These are phyloP conservation scores for Aspergillus steynii DNA, from an alignment of 495 filamentous ascomycete species.

Conservation along the genomic window DNA sequence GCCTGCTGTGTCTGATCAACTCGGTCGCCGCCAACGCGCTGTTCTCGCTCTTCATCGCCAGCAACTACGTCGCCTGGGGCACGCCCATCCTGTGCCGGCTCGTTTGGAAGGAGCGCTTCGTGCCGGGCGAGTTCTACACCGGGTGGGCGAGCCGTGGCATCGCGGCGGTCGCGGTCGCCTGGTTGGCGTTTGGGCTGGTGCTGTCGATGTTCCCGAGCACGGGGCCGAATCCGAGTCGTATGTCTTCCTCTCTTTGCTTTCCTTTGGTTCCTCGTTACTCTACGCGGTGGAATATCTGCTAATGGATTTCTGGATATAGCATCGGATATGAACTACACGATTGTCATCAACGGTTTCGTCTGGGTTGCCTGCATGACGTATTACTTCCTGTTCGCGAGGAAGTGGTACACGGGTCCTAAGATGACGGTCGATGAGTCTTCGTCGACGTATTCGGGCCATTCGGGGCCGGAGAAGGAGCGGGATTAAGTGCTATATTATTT, in stretches of 20 bases:
- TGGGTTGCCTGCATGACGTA: constrained; percentile 63
- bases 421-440: constrained; percentile 56
- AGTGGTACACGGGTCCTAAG: constrained; percentile 74
- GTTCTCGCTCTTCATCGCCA: constrained; percentile 60
- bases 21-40: constrained; percentile 55
- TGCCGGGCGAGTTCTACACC: constrained; percentile 57
- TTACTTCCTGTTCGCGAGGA: constrained; percentile 63
- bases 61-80: constrained; percentile 59
- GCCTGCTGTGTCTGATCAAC: constrained; percentile 56
- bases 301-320: constrained; percentile 25
- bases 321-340: constrained; percentile 64
- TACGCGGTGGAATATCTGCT: constrained; percentile 4
- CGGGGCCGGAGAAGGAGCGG: not conserved
- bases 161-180: constrained; percentile 51
- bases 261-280: not conserved
- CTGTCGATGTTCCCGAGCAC: constrained; percentile 56
- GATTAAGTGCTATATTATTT: not conserved
- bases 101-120: constrained; percentile 58
- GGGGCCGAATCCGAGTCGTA: constrained; percentile 51
- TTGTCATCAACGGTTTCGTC: constrained; percentile 64
- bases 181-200: constrained; percentile 55
- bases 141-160: constrained; percentile 49
- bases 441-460: not conserved
- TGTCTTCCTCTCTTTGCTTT: constrained; percentile 18
- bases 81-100: constrained; percentile 59